These are phyloP conservation scores for Carallia pectinifolia DNA, from an alignment of 345 rosid species.

Conservation along the genomic window DNA sequence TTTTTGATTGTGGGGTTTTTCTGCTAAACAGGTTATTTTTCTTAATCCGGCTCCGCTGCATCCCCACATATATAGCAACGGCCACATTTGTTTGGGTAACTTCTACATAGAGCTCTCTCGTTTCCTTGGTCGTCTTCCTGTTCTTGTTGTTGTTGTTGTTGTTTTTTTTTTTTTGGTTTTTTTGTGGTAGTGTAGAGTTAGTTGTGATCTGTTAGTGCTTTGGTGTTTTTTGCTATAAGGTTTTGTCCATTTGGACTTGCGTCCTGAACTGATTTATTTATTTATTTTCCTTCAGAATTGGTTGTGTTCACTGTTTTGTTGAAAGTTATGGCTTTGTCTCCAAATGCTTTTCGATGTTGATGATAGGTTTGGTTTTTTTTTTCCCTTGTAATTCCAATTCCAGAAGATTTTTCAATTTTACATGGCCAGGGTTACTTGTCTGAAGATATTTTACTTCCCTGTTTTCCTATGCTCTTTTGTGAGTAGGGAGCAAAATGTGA, in stretches of 20 bases:
- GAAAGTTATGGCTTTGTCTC: slow-evolving; percentile 15
- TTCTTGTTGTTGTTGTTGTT: neutral
- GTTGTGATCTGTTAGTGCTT: slow-evolving; percentile 12
- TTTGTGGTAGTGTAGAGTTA: neutral
- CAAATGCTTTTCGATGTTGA: slow-evolving; percentile 2
- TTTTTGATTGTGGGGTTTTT: neutral
- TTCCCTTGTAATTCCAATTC: neutral
- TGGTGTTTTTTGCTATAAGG: neutral
- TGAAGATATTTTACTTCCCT: neutral
- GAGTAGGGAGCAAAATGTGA: neutral
- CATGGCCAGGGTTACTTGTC: neutral
- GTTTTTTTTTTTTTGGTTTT: neutral
- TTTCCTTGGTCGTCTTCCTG: neutral
- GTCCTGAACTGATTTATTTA: neutral
- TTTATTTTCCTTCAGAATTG: slow-evolving; percentile 14
- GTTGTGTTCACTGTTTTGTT: slow-evolving; percentile 12
- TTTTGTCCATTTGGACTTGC: slow-evolving; percentile 1
- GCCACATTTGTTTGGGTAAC: slow-evolving; percentile 95
- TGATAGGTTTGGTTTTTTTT: neutral
- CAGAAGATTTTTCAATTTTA: neutral
- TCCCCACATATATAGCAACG: slow-evolving; percentile 97
- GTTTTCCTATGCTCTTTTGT: neutral
- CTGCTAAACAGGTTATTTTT: slow-evolving; percentile 65
- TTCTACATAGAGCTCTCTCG: neutral
- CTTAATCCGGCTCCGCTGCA: slow-evolving; percentile 87